Conservation (phyloP, 306 rosid genomes). For the Vigna nakashimae region DNA sequence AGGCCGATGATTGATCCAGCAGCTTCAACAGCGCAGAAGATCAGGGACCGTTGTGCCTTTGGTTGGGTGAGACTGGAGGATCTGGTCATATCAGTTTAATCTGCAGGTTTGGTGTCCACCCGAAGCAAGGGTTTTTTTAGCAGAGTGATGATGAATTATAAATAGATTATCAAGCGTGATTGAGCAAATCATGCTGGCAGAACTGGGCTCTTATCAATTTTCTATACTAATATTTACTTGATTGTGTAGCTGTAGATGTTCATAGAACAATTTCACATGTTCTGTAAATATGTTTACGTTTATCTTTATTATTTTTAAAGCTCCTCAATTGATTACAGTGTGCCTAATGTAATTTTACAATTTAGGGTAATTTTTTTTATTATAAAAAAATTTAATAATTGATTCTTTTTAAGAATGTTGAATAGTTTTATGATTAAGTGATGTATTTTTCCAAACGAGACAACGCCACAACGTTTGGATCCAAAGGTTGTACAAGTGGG, state of each 20-base stretch:
- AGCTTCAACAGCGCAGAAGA: slow-evolving; percentile 63
- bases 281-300: slow-evolving; percentile 30
- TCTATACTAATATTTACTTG: background rate
- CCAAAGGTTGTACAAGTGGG: background rate
- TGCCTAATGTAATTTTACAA: background rate
- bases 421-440: background rate
- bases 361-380: background rate
- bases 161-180: background rate
- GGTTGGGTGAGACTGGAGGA: slow-evolving; percentile 88
- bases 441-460: background rate
- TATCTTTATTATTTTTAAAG: background rate
- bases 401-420: background rate
- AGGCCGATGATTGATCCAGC: slow-evolving; percentile 67
- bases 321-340: background rate
- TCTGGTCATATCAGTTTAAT: slow-evolving; percentile 60
- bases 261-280: background rate
- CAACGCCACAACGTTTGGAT: too few species aligned
- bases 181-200: background rate
- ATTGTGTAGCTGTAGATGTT: background rate
- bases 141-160: background rate
- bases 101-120: slow-evolving; percentile 3
- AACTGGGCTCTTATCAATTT: background rate
- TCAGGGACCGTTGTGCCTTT: slow-evolving; percentile 82
- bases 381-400: background rate
- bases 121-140: slow-evolving; percentile 1